Conservation (phyloP, 345 rosid species). For the Hibiscus mutabilis region DNA sequence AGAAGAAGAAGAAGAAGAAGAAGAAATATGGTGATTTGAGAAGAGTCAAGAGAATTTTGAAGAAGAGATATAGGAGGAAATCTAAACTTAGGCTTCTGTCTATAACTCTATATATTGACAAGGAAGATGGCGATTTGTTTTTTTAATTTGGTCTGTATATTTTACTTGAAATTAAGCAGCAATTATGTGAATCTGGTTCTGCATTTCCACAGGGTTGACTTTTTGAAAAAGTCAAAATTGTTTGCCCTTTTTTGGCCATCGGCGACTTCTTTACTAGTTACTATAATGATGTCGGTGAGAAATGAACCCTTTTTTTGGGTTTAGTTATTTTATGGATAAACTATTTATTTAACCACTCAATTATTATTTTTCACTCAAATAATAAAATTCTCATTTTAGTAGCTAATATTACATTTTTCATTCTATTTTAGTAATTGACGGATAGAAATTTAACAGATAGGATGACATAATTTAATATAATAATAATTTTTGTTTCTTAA, state of each 20-base stretch:
- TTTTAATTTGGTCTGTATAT: background rate
- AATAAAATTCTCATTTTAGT: too few species aligned
- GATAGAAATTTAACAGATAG: too few species aligned
- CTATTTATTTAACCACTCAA: too few species aligned
- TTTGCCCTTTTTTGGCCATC: background rate
- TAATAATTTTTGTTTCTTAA: too few species aligned
- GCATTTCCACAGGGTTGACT: slow-evolving; percentile 23
- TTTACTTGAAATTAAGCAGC: slow-evolving; percentile 7
- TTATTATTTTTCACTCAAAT: too few species aligned
- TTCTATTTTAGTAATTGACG: too few species aligned
- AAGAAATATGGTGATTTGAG: background rate
- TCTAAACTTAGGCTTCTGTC: slow-evolving; percentile 4
- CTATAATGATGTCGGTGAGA: background rate
- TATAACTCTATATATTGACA: slow-evolving; percentile 36
- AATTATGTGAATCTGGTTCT: background rate
- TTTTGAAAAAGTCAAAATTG: slow-evolving; percentile 8
- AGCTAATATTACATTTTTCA: too few species aligned
- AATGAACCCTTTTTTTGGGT: too few species aligned
- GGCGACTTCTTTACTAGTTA: background rate
- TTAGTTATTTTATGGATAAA: too few species aligned
- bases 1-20: too few species aligned
- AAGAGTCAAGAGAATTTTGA: slow-evolving; percentile 16
- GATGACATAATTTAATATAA: too few species aligned
- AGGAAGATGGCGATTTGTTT: background rate
- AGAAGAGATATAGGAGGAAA: background rate